Evolutionary conservation across 2,329 filamentous ascomycete species (phyloP), one percentile per base, ranked within the genome.

Genomic region (Cadophora malorum): DNA sequence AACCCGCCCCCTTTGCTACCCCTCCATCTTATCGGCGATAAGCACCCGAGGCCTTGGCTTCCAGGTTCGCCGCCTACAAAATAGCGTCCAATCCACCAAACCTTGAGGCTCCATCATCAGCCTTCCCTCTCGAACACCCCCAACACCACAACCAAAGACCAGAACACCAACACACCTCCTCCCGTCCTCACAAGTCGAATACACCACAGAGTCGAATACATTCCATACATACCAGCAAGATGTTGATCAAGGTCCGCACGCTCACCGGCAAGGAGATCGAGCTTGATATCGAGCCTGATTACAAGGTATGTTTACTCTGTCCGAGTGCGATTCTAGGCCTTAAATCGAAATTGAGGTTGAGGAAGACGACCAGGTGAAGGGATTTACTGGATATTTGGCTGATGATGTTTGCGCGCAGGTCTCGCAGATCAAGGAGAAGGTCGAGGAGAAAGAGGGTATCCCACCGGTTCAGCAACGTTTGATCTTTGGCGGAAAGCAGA

Each of bases 181-280:
- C 10, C 4, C 50, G 14, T 25, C 9, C 25, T 19, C 50, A 25
- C 25, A 55, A 33, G 21, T 19, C 45, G 8, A 55, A n/a, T 6
- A 31, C 2, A 19, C 16, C 25, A 19, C 52, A 33, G 9, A 55
- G 1, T 19, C 33, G 55, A 59, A 41, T 14, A 41, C n/a, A 41
- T 12, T 35, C 31, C 55, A 25, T 7, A 38, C 55, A 38, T 7
- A 21, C 45, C 4, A 49, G 3, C 58, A 63, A 53, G 23, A 63
- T 63, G 61, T 41, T 52, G 47, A 63, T 63, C 75, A 99, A 95
- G 86, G 95, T 99, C 79, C 92, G 96, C 79, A 99, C 96, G 71
- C 90, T 99, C 72, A 98, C 96, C 72, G 96, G 96, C 78, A 98
- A 98, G 85, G 94, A 99, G 83, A 98, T 98, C 80, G 95, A 98